Evolutionary conservation across 495 filamentous ascomycete species (phyloP).

Genomic region (Talaromyces proteolyticus): DNA sequence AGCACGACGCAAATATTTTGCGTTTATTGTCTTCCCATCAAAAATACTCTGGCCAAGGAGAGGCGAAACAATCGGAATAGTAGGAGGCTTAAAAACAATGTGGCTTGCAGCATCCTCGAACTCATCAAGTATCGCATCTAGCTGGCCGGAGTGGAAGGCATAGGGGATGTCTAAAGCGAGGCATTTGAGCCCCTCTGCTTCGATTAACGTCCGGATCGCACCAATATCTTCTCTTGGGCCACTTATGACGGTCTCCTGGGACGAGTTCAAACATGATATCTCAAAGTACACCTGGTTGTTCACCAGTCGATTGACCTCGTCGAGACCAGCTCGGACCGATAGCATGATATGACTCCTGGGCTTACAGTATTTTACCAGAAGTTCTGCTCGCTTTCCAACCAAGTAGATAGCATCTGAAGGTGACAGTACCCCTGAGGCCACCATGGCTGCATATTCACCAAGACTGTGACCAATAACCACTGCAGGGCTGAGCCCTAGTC

Average conservation of each 20-base stretch:
- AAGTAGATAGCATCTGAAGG: slow-evolving; percentile 74
- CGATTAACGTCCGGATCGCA: slow-evolving; percentile 46
- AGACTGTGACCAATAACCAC: slow-evolving; percentile 81
- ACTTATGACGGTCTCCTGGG: slow-evolving; percentile 43
- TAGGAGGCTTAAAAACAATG: slow-evolving; percentile 52
- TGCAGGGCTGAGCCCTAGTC: slow-evolving; percentile 71
- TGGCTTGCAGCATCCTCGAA: slow-evolving; percentile 55
- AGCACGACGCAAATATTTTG: slow-evolving; percentile 60
- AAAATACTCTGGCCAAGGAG: slow-evolving; percentile 51
- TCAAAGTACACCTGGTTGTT: too few relatives aligned
- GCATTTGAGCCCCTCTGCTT: slow-evolving; percentile 56
- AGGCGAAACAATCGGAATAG: slow-evolving; percentile 64
- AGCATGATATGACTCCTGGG: slow-evolving; percentile 62
- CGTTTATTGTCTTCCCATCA: slow-evolving; percentile 43
- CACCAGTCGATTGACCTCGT: too few relatives aligned
- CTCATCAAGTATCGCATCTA: slow-evolving; percentile 64
- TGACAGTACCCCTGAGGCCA: slow-evolving; percentile 73
- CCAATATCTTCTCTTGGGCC: slow-evolving; percentile 43
- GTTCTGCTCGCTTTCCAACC: slow-evolving; percentile 67
- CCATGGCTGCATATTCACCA: slow-evolving; percentile 83
- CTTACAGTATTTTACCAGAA: slow-evolving; percentile 69
- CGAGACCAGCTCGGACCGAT: too few relatives aligned
- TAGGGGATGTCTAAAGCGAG: slow-evolving; percentile 66
- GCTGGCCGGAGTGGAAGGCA: slow-evolving; percentile 76
- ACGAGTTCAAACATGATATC: slow-evolving; percentile 47